Evolutionary conservation across 148 eudicot genomes (phyloP), one percentile per base, ranked within the genome.

Genomic region (Persicaria tinctoria): DNA sequence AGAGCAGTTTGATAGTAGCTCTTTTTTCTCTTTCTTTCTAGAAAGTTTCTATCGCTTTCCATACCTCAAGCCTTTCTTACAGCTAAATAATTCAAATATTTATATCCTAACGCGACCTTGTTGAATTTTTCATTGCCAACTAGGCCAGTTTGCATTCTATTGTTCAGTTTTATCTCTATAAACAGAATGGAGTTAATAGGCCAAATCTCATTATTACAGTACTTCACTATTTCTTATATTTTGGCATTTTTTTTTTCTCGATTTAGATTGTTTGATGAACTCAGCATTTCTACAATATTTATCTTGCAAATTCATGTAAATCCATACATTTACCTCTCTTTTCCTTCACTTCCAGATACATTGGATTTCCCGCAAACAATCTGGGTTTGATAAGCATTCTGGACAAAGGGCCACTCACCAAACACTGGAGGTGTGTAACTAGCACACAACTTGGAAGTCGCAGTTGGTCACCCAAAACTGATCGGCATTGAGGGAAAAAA

Each of bases 311-410:
- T 5, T 0, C 45, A 20, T 53, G 32, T 56, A 59, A 59, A 20
- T 44, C 8, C 70, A 38, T 66, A 44, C 48, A 44, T 66, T 32
- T 14, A 32, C 23, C 10, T 57, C 9, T 23, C 11, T 9, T 49
- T 75, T 23, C 20, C 45, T 62, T 62, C 17, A 14, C 14, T 76
- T 76, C 8, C 84, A 93, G 98, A 86, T 89, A 85, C 68, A 83
- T 78, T 69, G 98, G 90, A 20, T 64, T 83, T 81, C 82, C 93
- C 10, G 75, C 89, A 20, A 79, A 80, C 73, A 89, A 85, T 75
- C 82, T 76, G 45, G 98, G 98, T 69, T 79, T 93, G 86, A 81
- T 85, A 70, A 73, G 86, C 83, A 90, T 93, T 47, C 80, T 93
- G 87, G 97, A 91, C 76, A 87, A 81, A 80, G 87, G 86, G 38